Conservation (phyloP, 163 green algal genomes). For the Chloroidium sp. region DNA sequence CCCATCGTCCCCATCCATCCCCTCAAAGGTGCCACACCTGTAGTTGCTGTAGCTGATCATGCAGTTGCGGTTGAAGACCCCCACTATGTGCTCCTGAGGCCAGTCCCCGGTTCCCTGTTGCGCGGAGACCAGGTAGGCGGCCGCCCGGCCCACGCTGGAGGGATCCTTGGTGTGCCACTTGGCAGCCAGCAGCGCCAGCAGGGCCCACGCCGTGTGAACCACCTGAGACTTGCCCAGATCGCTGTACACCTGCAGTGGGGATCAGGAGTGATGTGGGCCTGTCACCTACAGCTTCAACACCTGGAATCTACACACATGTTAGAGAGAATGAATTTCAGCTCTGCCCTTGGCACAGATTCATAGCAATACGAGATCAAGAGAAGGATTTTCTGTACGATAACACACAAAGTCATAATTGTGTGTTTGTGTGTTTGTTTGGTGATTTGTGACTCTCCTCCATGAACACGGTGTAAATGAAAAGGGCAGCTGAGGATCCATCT, state of each 20-base stretch:
- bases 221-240: conserved; percentile 80
- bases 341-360: too few relatives aligned
- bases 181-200: conserved; percentile 78
- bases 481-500: too few relatives aligned
- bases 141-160: conserved; percentile 47
- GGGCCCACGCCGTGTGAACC: conserved; percentile 95
- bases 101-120: conserved; percentile 74
- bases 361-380: too few relatives aligned
- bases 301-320: too few relatives aligned
- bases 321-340: too few relatives aligned
- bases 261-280: too few relatives aligned
- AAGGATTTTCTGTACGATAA: too few relatives aligned
- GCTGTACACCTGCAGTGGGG: conserved; percentile 55
- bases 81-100: conserved; percentile 95
- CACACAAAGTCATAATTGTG: too few relatives aligned
- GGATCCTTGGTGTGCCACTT: conserved; percentile 58
- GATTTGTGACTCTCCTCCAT: too few relatives aligned
- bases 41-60: conserved; percentile 99
- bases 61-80: conserved; percentile 99
- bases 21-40: conserved; percentile 32
- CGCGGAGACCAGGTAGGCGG: conserved; percentile 33
- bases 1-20: not conserved
- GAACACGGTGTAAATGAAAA: too few relatives aligned
- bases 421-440: too few relatives aligned
- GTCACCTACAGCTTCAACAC: too few relatives aligned